Percentiles rank a stretch among this genome's conserved stretches.
Evolutionary conservation across 768 basidiomycete species (phyloP).

Genomic region (Multifurca ochricompacta): DNA sequence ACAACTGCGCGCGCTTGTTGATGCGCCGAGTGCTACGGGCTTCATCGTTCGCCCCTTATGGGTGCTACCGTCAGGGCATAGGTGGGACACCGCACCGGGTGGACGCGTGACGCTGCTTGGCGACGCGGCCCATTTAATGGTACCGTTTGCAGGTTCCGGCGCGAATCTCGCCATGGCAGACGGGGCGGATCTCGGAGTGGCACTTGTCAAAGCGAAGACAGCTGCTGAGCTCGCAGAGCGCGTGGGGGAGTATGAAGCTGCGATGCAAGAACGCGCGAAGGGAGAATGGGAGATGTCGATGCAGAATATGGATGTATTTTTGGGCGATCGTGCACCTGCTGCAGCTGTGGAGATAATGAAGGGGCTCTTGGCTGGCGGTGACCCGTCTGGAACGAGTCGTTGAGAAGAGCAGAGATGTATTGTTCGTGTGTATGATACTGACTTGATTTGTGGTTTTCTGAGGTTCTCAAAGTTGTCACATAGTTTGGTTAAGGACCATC

Average conservation of each 20-base stretch:
- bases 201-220: slow-evolving; percentile 8
- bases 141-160: slow-evolving; percentile 32
- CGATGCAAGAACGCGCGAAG: slow-evolving; percentile 5
- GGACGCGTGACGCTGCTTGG: slow-evolving; percentile 25
- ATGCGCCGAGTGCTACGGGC: slow-evolving; percentile 2
- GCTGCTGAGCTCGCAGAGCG: not conserved
- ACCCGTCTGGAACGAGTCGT: not conserved
- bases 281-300: not conserved
- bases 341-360: slow-evolving; percentile 1
- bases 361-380: slow-evolving; percentile 1
- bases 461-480: not conserved
- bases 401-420: not conserved
- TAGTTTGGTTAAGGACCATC: not conserved
- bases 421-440: too few species aligned
- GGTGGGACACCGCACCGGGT: slow-evolving; percentile 15
- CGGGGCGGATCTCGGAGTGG: slow-evolving; percentile 19
- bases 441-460: too few species aligned
- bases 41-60: slow-evolving; percentile 18
- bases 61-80: slow-evolving; percentile 13
- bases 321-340: slow-evolving; percentile 7
- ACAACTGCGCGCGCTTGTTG: slow-evolving; percentile 14
- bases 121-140: slow-evolving; percentile 35
- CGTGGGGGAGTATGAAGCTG: slow-evolving; percentile 5
- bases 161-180: slow-evolving; percentile 32
- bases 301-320: slow-evolving; percentile 8